phyloP scores from a whole-genome alignment of 768 basidiomycete species.

The Trametes cingulata region DNA sequence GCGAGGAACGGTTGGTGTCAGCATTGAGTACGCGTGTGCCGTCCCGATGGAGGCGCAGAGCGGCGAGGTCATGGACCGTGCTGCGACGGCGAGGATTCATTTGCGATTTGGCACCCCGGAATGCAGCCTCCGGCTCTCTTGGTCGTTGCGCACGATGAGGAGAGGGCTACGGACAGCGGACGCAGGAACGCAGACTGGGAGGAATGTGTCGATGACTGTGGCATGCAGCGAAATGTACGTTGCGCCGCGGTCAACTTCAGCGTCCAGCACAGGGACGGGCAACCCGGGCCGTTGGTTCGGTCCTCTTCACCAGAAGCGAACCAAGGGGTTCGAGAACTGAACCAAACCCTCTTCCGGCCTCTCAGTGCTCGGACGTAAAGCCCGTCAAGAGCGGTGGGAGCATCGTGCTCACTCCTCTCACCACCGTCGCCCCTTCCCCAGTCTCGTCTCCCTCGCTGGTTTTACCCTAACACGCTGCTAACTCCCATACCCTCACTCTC shows the following conservation, averaged over 20 bases:
- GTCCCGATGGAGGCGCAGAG: constrained; percentile 65
- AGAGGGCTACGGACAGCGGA: constrained; percentile 1
- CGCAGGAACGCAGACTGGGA: neutral
- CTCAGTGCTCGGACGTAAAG: neutral
- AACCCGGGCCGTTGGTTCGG: neutral
- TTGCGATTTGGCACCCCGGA: constrained; percentile 2
- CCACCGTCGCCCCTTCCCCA: constrained; percentile 1
- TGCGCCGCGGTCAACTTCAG: neutral
- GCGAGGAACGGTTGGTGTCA: constrained; percentile 36
- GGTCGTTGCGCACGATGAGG: neutral
- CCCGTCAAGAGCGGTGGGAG: neutral
- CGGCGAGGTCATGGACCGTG: constrained; percentile 65
- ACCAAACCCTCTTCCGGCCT: neutral
- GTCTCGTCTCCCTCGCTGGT: neutral
- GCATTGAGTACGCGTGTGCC: constrained; percentile 57
- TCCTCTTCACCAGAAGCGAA: neutral
- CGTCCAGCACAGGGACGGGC: neutral
- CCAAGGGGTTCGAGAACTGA: neutral
- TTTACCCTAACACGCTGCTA: constrained; percentile 5
- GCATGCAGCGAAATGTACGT: constrained; percentile 1
- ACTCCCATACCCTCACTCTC: constrained; percentile 9
- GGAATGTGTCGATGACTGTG: neutral
- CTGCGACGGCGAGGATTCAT: constrained; percentile 37
- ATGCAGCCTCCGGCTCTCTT: neutral
- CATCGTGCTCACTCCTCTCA: constrained; percentile 14